Conservation (phyloP, 208 protist species). For the Trypanosoma cruzi region DNA sequence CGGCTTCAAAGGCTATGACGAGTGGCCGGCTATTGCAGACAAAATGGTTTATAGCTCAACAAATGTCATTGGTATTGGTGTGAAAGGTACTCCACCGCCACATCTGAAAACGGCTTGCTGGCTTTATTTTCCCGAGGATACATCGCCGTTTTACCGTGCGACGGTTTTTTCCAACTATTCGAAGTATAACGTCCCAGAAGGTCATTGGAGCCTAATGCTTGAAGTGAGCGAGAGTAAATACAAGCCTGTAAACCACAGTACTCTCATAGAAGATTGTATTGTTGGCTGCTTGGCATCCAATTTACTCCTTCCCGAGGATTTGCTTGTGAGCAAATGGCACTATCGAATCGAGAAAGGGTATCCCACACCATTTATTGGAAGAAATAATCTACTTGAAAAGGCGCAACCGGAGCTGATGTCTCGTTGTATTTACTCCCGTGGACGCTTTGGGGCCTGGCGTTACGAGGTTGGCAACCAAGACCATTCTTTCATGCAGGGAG, state of each 20-base stretch:
- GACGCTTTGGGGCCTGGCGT: constrained; percentile 69
- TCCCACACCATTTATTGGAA: constrained; percentile 65
- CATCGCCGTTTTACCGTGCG: constrained; percentile 74
- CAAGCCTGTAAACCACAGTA: constrained; percentile 34
- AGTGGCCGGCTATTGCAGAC: constrained; percentile 33
- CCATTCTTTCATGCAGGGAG: constrained; percentile 69
- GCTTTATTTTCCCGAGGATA: constrained; percentile 77
- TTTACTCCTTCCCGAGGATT: constrained; percentile 44
- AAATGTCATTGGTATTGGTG: constrained; percentile 72
- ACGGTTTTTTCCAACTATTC: constrained; percentile 84
- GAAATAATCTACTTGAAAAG: constrained; percentile 49
- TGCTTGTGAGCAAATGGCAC: constrained; percentile 58
- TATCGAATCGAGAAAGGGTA: constrained; percentile 71
- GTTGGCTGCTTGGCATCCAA: constrained; percentile 32
- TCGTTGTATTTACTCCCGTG: constrained; percentile 56
- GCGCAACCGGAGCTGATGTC: constrained; percentile 41
- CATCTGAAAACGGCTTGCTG: constrained; percentile 63
- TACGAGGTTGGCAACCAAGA: constrained; percentile 83
- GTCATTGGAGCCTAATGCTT: constrained; percentile 70
- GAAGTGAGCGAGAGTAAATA: constrained; percentile 56
- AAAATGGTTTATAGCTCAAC: constrained; percentile 53
- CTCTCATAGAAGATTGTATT: constrained; percentile 54
- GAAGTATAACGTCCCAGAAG: constrained; percentile 51
- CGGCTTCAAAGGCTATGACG: constrained; percentile 25
- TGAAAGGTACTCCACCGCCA: constrained; percentile 46